A percentile compares a stretch with the other conserved stretches of the same genome.
These are phyloP conservation scores for Aspergillus brunneoviolaceus DNA, from an alignment of 2,329 filamentous ascomycete genomes.

Conservation along the genomic window DNA sequence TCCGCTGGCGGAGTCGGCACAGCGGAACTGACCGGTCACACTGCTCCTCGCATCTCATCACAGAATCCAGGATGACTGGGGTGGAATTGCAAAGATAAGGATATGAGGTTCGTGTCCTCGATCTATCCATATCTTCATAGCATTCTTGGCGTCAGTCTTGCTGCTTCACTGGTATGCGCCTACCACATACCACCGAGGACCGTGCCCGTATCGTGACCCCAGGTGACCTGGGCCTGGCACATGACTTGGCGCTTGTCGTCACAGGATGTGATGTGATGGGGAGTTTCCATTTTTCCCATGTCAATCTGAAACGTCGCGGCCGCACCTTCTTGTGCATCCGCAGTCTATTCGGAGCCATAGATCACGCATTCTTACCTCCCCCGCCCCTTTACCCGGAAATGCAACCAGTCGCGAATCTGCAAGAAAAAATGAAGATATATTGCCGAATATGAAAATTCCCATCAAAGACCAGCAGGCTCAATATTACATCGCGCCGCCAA, in stretches of 20 bases:
- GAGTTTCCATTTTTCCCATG: not conserved
- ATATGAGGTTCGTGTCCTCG: not conserved
- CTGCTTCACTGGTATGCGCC: not conserved
- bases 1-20: conserved; percentile 18
- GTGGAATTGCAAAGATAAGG: no score
- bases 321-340: not conserved
- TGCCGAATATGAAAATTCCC: conserved; percentile 3
- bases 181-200: conserved; percentile 5
- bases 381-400: not conserved
- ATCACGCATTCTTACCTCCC: not conserved
- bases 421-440: conserved; percentile 10
- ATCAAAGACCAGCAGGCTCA: not conserved
- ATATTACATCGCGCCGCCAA: conserved; percentile 2
- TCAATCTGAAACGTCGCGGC: not conserved
- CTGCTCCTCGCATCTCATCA: not conserved
- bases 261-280: conserved; percentile 8
- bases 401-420: not conserved
- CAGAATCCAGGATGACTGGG: not conserved
- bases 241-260: conserved; percentile 9
- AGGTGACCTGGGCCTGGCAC: conserved; percentile 7
- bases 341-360: not conserved
- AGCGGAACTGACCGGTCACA: not conserved
- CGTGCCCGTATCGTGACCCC: conserved; percentile 7
- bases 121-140: not conserved
- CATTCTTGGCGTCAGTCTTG: not conserved